Evolutionary conservation across 2,329 filamentous ascomycete species (phyloP), one percentile per base, ranked within the genome.

Genomic region (Fusarium veterinarium): DNA sequence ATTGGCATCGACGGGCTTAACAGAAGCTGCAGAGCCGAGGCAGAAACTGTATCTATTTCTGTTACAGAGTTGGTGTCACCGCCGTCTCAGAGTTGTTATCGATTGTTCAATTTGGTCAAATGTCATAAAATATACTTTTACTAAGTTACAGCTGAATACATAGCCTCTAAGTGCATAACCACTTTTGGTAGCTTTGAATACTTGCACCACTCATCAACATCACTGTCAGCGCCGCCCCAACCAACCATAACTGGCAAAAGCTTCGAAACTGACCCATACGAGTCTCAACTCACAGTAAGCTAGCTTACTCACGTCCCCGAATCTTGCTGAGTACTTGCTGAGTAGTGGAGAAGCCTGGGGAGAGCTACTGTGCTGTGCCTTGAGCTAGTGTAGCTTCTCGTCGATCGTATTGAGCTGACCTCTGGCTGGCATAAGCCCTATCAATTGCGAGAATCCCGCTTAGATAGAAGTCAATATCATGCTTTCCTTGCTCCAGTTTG

Each of bases 221-320:
- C 17, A 41, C 49, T 53, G 33, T 41, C 30, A 57, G 30, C 40
- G 17, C 25, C 60, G 33, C 14, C 16, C 20, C 16, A 17, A 14
- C n/a, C 33, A 65, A 17, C 31, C 30, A 37, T 49, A 37, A 44
- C 23, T 40, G 19, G 23, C 37, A 41, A 42, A 40, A 19, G 33
- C 35, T 19, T 64, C 19, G 13, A 35, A 45, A 51, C 44, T 49
- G 33, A 37, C 44, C 38, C 23, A 51, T 37, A 60, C 19, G 14
- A 40, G 49, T 23, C 25, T 30, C 33, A 53, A 40, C 7, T 67
- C 62, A 60, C 64, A 46, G 40, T 67, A 51, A 67, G 45, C 52
- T 25, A 44, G 52, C 45, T 67, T 67, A 52, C 33, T 52, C 33
- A 67, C 31, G 23, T 4, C 23, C n/a, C 62, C 55, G 41, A 55